Evolutionary conservation across 2,329 filamentous ascomycete genomes (phyloP).

Genomic region (Exophiala sp.): DNA sequence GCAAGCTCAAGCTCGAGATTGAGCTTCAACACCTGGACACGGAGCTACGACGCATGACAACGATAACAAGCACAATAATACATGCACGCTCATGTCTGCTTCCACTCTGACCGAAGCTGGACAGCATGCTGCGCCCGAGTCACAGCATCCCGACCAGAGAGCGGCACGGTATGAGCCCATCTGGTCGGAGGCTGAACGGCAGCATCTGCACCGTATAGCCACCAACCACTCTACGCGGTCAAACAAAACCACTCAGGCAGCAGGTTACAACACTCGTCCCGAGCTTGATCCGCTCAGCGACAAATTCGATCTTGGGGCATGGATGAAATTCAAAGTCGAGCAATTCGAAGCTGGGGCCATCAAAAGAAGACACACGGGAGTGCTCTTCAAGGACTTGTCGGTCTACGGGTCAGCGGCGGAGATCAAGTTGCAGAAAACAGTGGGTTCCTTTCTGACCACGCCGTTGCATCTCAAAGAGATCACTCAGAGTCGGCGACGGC

Average conservation of each 20-base stretch:
- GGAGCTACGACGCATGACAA: not conserved
- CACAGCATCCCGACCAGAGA: not conserved
- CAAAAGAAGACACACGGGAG: slow-evolving; percentile 60
- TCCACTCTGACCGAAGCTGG: not conserved
- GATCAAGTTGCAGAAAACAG: slow-evolving; percentile 62
- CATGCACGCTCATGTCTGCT: not conserved
- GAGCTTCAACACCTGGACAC: not conserved
- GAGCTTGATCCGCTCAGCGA: not conserved
- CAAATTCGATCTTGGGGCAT: not conserved
- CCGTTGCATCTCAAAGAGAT: slow-evolving; percentile 55
- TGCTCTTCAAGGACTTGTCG: slow-evolving; percentile 61
- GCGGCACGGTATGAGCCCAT: not conserved
- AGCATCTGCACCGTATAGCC: not conserved
- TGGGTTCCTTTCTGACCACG: slow-evolving; percentile 53
- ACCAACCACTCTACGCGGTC: not conserved
- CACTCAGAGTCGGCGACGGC: slow-evolving; percentile 47
- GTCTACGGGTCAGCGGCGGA: slow-evolving; percentile 59
- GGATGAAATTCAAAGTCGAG: not conserved
- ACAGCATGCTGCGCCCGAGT: not conserved
- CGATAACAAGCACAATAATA: not conserved
- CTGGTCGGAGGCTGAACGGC: not conserved
- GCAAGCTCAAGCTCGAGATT: not conserved
- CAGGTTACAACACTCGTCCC: not conserved
- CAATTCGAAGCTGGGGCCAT: not conserved
- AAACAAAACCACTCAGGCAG: not conserved